Conservation (phyloP, 441 rosid species). For the Geranium incanum region DNA sequence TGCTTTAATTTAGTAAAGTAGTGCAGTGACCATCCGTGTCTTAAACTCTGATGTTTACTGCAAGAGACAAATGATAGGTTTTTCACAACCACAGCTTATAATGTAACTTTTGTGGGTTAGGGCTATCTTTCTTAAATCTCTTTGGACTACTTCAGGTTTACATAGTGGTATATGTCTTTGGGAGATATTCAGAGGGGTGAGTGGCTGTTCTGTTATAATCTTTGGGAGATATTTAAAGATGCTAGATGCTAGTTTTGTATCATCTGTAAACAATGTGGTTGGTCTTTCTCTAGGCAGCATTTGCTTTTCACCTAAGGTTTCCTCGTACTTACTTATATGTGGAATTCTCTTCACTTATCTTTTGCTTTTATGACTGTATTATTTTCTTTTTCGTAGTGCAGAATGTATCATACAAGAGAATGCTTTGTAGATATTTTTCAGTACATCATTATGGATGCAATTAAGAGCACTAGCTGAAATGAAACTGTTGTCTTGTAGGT, state of each 20-base stretch:
- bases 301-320: neutral
- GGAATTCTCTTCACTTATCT: neutral
- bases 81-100: neutral
- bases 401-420: constrained; percentile 1
- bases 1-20: constrained; percentile 6
- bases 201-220: constrained; percentile 2
- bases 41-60: neutral
- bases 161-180: neutral
- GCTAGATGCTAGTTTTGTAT: neutral
- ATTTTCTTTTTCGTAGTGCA: neutral
- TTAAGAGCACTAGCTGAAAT: constrained; percentile 15
- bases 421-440: neutral
- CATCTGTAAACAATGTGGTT: neutral
- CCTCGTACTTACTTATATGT: neutral
- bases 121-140: neutral
- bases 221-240: neutral
- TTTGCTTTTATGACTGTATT: neutral
- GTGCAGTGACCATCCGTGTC: neutral
- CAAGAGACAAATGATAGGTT: neutral
- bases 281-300: neutral
- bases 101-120: neutral
- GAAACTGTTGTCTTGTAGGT: constrained; percentile 40
- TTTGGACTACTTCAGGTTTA: neutral
- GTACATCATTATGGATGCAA: constrained; percentile 1
- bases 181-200: neutral